phyloP scores from a whole-genome alignment of 2,329 filamentous ascomycete genomes.

The Xylariales sp. region DNA sequence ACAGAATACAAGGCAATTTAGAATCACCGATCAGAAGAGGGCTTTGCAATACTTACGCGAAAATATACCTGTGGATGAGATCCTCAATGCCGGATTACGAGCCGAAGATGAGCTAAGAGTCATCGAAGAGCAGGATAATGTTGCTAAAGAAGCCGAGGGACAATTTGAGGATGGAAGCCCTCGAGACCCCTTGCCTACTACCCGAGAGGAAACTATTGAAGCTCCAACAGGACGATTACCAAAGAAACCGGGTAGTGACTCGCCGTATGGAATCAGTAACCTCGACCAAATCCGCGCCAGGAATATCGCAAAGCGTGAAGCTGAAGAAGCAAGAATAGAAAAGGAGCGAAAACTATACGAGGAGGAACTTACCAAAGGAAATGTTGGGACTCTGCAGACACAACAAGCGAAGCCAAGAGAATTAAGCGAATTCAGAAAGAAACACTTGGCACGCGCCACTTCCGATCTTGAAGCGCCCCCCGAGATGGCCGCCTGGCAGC shows the following conservation, averaged over 20 bases:
- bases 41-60: slow-evolving; percentile 68
- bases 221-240: slow-evolving; percentile 44
- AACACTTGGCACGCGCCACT: slow-evolving; percentile 59
- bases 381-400: slow-evolving; percentile 57
- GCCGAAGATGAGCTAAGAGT: slow-evolving; percentile 71
- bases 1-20: slow-evolving; percentile 60
- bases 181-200: slow-evolving; percentile 33
- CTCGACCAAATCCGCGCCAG: slow-evolving; percentile 68
- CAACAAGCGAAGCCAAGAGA: slow-evolving; percentile 52
- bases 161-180: slow-evolving; percentile 35
- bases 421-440: slow-evolving; percentile 55
- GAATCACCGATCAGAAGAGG: slow-evolving; percentile 54
- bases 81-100: slow-evolving; percentile 68
- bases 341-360: slow-evolving; percentile 56
- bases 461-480: slow-evolving; percentile 64
- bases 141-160: slow-evolving; percentile 39
- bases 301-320: slow-evolving; percentile 63
- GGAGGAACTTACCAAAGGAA: slow-evolving; percentile 53
- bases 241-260: slow-evolving; percentile 52
- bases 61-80: slow-evolving; percentile 67
- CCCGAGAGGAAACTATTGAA: slow-evolving; percentile 27
- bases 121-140: slow-evolving; percentile 56
- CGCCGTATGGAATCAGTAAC: slow-evolving; percentile 68
- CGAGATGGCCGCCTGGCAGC: slow-evolving; percentile 63
- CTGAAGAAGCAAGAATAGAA: slow-evolving; percentile 58